Evolutionary conservation across 768 basidiomycete species (phyloP).

Genomic region (Phaeotremella skinneri): DNA sequence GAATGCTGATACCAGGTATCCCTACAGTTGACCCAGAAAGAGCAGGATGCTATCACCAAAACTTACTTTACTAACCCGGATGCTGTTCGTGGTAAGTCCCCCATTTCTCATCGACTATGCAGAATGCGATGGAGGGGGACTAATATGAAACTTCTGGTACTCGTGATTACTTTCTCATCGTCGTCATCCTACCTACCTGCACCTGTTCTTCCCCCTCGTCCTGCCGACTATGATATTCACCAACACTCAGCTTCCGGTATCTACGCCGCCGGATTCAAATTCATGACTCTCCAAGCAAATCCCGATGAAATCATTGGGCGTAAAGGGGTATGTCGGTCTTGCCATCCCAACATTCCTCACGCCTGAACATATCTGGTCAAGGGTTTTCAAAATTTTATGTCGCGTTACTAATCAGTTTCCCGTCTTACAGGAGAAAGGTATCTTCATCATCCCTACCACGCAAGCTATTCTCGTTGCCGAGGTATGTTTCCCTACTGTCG

Average conservation of each 20-base stretch:
- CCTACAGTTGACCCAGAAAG: constrained; percentile 63
- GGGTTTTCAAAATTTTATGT: not conserved
- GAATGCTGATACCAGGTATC: no score
- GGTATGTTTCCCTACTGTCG: constrained; percentile 34
- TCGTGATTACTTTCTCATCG: constrained; percentile 1
- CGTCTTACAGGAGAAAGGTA: constrained; percentile 65
- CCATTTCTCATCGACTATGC: not conserved
- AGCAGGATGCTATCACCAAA: constrained; percentile 62
- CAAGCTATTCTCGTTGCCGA: constrained; percentile 80
- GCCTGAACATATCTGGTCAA: constrained; percentile 4
- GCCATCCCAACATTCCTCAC: not conserved
- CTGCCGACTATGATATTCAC: not conserved
- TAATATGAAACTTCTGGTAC: not conserved
- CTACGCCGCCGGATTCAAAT: constrained; percentile 68
- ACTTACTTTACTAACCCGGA: constrained; percentile 56
- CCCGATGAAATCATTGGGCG: constrained; percentile 67
- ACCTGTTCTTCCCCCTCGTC: not conserved
- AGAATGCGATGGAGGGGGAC: not conserved
- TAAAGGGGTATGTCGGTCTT: constrained; percentile 61
- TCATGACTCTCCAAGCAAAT: constrained; percentile 61
- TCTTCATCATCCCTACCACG: constrained; percentile 71
- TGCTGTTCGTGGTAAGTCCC: constrained; percentile 52
- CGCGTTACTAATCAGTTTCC: not conserved
- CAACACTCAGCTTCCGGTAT: constrained; percentile 59
- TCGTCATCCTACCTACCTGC: not conserved